These are phyloP conservation scores for Penicillium ochrochloron DNA, from an alignment of 495 filamentous ascomycete species.

Conservation along the genomic window DNA sequence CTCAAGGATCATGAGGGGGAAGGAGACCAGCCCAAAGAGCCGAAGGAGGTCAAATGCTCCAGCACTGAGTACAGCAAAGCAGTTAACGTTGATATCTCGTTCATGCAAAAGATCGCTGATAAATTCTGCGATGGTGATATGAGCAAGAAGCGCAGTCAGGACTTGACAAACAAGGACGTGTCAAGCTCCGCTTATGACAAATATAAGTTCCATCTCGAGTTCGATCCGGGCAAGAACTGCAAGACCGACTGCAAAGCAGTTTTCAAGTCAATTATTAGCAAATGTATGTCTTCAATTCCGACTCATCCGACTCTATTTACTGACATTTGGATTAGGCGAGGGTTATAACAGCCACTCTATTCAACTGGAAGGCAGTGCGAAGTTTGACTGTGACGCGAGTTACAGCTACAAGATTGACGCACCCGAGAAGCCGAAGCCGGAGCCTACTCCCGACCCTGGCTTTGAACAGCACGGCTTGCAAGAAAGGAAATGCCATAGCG, in stretches of 20 bases:
- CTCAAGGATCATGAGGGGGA: background rate
- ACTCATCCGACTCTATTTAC: background rate
- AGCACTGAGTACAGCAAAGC: background rate
- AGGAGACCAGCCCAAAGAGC: background rate
- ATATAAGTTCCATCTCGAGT: background rate
- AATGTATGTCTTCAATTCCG: background rate
- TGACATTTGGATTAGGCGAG: background rate
- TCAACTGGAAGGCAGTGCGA: background rate
- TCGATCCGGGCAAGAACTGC: background rate
- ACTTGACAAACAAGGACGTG: background rate
- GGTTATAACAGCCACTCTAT: background rate
- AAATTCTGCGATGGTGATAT: background rate
- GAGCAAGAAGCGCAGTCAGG: background rate
- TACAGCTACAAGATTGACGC: background rate
- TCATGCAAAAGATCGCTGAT: background rate
- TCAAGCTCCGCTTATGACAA: background rate
- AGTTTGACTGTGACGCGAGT: background rate
- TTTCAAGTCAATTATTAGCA: background rate
- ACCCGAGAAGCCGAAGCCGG: background rate
- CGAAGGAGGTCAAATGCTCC: background rate
- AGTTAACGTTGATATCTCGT: background rate
- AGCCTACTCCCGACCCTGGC: background rate
- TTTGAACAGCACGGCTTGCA: background rate
- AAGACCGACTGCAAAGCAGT: background rate
- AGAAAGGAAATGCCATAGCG: background rate